Evolutionary conservation across 345 rosid species (phyloP).

Genomic region (Murraya paniculata): DNA sequence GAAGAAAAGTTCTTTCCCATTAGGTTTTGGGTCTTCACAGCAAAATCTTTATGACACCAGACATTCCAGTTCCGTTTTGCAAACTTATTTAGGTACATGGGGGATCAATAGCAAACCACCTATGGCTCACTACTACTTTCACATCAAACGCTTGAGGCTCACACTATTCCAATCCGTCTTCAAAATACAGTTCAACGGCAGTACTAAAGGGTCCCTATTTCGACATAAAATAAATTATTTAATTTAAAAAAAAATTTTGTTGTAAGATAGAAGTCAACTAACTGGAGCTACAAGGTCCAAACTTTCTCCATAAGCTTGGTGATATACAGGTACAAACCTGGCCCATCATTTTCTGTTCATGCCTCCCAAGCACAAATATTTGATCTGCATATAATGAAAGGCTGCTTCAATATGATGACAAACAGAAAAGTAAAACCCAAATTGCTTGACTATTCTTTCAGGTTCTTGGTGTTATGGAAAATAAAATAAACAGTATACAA

Average conservation of each 20-base stretch:
- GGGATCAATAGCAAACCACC: background rate
- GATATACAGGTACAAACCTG: constrained; percentile 9
- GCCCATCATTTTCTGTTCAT: constrained; percentile 60
- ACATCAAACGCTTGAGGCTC: constrained; percentile 1
- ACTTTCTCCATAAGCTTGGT: background rate
- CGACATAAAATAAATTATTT: background rate
- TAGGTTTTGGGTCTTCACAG: background rate
- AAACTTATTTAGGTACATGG: constrained; percentile 17
- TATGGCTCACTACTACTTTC: background rate
- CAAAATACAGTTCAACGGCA: background rate
- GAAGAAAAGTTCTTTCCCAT: background rate
- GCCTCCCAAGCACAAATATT: constrained; percentile 82
- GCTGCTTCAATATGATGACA: background rate
- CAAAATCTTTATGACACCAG: background rate
- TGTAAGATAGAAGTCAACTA: background rate
- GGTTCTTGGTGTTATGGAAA: background rate
- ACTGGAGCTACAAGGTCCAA: background rate
- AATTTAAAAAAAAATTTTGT: background rate
- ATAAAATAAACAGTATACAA: background rate
- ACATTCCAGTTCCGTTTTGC: background rate
- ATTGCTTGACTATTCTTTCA: background rate
- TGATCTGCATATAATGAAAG: constrained; percentile 45
- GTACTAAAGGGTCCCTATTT: background rate
- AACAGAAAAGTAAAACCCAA: background rate
- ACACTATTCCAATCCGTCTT: constrained; percentile 3